Base-by-base conservation (phyloP, 352 stramenopile genomes). In the Globisporangium paddicum region DNA sequence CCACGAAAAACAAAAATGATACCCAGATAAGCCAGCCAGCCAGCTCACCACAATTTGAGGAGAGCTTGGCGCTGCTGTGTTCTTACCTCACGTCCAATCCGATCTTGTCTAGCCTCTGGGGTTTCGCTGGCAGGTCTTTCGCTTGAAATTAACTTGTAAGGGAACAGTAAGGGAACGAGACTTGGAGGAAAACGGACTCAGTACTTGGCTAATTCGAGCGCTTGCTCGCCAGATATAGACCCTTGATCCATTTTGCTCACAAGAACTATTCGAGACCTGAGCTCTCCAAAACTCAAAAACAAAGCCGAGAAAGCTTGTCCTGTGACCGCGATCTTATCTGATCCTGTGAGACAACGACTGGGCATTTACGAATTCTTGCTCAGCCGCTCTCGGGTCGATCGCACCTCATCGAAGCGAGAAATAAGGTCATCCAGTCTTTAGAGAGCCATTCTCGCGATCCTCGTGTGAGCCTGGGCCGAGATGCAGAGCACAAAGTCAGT, bases 1-100 rank as follows among this genome's bases (percentile, higher is more conserved):
- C 48, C 42, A 44, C 30, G 48, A 55, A 55, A 55, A 55, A 30
- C 48, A 55, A 16, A 42, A 55, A 28, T 55, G 48, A 42, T n/a
- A 41, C 28, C 21, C 41, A 28, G 3, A 19, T 38, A 47, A 7
- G 4, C 2, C 18, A 47, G 41, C n/a, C 2, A 21, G 13, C 41
- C n/a, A 19, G 26, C 44, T 50, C 23, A 32, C 44, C 13, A 14
- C 21, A 30, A 50, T 34, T n/a, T 13, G 26, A 45, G 5, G 38
- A 50, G 26, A 50, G 26, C 26, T 6, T 21, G 16, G 21, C 13
- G 16, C 25, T 35, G 14, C 23, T 51, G n/a, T 49, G 21, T 28
- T 14, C 25, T 18, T 44, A n/a, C 48, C 32, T 55, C 48, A 6
- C 9, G 6, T 55, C 48, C 48, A 26, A 55, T 55, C 48, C 48